Conservation (phyloP, 306 rosid species). For the Vachellia collinsii region DNA sequence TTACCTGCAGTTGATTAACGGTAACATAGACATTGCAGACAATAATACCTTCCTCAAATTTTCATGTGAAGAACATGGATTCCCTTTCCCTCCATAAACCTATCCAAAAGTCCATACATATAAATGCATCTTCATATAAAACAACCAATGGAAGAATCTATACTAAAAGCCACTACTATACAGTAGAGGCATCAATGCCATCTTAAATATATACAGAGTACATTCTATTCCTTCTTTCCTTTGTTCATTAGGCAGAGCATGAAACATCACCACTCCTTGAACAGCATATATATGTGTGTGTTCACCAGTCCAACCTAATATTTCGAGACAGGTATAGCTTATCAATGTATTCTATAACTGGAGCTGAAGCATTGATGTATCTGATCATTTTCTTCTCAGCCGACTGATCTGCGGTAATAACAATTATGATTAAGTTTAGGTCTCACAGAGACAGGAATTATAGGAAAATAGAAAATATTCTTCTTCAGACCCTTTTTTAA, state of each 20-base stretch:
- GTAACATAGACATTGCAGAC: background rate
- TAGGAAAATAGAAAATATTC: background rate
- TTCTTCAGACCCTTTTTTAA: background rate
- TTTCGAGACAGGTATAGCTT: conserved; percentile 66
- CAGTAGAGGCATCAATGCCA: background rate
- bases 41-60: background rate
- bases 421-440: conserved; percentile 11
- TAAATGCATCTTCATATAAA: background rate
- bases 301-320: conserved; percentile 83
- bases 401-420: conserved; percentile 61
- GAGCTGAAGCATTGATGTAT: conserved; percentile 66
- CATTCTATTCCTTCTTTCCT: background rate
- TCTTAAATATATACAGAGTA: background rate
- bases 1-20: background rate
- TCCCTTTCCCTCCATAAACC: background rate
- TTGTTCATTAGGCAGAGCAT: background rate
- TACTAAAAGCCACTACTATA: background rate
- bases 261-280: conserved; percentile 3
- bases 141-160: background rate
- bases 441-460: background rate
- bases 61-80: background rate
- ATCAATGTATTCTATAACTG: conserved; percentile 83
- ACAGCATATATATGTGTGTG: background rate
- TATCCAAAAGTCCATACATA: background rate
- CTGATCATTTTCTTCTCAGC: conserved; percentile 88